phyloP scores from a whole-genome alignment of 352 stramenopile genomes.

The Blastocystis sp. region DNA sequence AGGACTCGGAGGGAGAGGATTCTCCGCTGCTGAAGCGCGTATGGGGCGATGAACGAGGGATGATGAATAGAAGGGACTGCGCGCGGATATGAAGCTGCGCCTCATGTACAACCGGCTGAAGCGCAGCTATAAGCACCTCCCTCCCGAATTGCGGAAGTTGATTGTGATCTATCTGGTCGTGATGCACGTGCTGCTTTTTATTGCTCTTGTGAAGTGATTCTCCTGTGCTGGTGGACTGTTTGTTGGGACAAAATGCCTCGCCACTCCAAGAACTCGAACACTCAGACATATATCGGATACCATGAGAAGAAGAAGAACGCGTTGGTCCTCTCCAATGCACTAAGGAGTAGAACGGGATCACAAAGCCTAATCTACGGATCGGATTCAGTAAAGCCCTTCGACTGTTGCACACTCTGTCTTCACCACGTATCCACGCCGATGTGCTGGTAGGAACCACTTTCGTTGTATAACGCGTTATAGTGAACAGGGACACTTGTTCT shows the following conservation, averaged over 20 bases:
- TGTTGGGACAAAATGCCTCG: constrained; percentile 21
- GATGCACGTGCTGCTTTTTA: constrained; percentile 52
- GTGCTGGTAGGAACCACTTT: constrained; percentile 32
- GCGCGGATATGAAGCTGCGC: neutral
- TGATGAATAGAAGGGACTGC: constrained; percentile 28
- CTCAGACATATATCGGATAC: constrained; percentile 47
- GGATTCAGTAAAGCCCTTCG: constrained; percentile 64
- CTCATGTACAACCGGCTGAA: constrained; percentile 35
- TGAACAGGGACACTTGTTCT: constrained; percentile 66
- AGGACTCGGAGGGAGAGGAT: constrained; percentile 10
- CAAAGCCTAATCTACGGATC: constrained; percentile 44
- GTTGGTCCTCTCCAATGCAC: neutral
- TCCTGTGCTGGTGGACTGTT: neutral
- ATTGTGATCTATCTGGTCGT: constrained; percentile 29
- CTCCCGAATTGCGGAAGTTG: constrained; percentile 14
- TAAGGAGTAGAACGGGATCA: constrained; percentile 4
- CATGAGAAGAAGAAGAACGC: constrained; percentile 61
- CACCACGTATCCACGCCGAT: constrained; percentile 47
- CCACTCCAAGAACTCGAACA: constrained; percentile 57
- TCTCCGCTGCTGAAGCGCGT: neutral
- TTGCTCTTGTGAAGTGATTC: constrained; percentile 49
- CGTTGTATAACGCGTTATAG: neutral
- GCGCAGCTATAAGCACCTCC: constrained; percentile 11
- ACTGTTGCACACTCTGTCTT: constrained; percentile 57
- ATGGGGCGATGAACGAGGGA: neutral